Conservation (phyloP, 2,329 filamentous ascomycete species). For the Coniochaeta hoffmannii region DNA sequence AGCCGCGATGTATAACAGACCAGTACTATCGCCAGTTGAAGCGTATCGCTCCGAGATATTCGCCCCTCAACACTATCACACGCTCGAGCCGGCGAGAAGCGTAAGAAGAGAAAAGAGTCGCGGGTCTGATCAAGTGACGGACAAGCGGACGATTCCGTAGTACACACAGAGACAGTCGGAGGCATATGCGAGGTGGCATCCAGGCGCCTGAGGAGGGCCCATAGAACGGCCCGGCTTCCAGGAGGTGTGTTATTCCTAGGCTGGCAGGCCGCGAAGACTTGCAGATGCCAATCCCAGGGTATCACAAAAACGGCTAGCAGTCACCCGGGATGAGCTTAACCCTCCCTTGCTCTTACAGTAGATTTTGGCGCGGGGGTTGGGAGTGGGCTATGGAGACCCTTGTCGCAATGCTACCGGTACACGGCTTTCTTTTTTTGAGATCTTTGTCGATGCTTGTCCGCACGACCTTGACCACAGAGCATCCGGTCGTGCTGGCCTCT, state of each 20-base stretch:
- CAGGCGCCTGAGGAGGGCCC: not conserved
- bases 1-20: not conserved
- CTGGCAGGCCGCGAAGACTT: not conserved
- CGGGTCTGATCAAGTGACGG: not conserved
- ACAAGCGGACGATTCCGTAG: not conserved
- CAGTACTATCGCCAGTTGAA: not conserved
- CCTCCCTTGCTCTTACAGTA: not conserved
- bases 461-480: not conserved
- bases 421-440: not conserved
- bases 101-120: not conserved
- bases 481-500: not conserved
- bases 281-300: not conserved
- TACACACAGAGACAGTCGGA: not conserved
- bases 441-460: not conserved
- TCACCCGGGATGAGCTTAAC: not conserved
- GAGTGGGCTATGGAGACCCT: not conserved
- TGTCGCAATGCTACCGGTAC: not conserved
- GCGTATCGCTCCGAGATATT: not conserved
- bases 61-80: not conserved
- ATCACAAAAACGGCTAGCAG: not conserved
- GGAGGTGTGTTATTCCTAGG: not conserved
- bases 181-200: not conserved
- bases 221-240: not conserved
- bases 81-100: too few species aligned
- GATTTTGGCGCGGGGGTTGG: not conserved